phyloP scores from a whole-genome alignment of 805 yeast genomes.

The Wickerhamiella alocasiicola region DNA sequence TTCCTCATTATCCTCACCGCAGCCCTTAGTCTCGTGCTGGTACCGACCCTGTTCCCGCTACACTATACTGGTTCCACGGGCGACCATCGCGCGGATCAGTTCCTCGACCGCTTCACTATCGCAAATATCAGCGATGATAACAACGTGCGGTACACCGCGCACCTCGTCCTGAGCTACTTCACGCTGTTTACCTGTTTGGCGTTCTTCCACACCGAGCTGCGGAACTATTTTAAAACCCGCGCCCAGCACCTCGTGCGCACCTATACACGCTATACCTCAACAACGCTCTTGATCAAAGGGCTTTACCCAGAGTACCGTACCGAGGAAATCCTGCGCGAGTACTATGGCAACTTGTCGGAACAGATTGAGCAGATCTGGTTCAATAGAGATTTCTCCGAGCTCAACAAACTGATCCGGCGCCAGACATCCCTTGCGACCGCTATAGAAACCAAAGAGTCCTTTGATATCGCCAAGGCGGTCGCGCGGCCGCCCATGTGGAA shows the following conservation, averaged over 20 bases:
- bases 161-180: conserved; percentile 45
- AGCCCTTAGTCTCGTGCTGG: conserved; percentile 40
- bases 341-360: conserved; percentile 44
- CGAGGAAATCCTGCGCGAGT: conserved; percentile 40
- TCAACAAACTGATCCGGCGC: conserved; percentile 26
- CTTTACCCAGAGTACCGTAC: conserved; percentile 39
- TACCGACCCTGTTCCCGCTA: conserved; percentile 52
- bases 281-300: conserved; percentile 59
- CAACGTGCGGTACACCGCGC: conserved; percentile 42
- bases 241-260: conserved; percentile 31
- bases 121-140: conserved; percentile 50
- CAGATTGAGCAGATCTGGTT: conserved; percentile 50
- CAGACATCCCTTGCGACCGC: conserved; percentile 25
- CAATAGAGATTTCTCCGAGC: conserved; percentile 34
- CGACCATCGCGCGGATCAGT: conserved; percentile 25
- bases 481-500: not conserved
- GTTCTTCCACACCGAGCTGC: conserved; percentile 41
- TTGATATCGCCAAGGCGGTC: not conserved
- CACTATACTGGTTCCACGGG: conserved; percentile 36
- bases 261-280: conserved; percentile 18
- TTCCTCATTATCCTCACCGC: conserved; percentile 40
- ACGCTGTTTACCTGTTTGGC: conserved; percentile 46
- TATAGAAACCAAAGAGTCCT: conserved; percentile 28
- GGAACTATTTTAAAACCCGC: conserved; percentile 37
- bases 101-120: conserved; percentile 59